Evolutionary conservation across 2,329 filamentous ascomycete genomes (phyloP).

Genomic region (Apiospora malaysiana): DNA sequence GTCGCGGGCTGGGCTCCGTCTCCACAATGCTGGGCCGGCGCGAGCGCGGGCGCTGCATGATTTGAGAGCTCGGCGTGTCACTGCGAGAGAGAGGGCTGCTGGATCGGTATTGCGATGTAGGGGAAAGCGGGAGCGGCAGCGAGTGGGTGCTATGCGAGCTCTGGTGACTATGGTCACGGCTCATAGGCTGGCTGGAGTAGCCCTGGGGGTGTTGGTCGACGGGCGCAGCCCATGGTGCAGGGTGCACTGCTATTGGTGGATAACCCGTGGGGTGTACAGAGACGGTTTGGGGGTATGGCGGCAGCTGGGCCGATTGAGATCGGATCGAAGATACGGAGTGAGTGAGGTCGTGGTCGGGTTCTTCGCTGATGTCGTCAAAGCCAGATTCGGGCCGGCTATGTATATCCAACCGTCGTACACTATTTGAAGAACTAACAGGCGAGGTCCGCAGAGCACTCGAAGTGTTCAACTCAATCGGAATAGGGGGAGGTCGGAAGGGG

Average conservation of each 20-base stretch:
- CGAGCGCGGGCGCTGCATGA: slow-evolving; percentile 35
- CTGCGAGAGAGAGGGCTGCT: slow-evolving; percentile 24
- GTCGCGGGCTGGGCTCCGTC: slow-evolving; percentile 50
- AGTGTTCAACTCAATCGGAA: slow-evolving; percentile 27
- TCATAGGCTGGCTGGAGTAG: slow-evolving; percentile 58
- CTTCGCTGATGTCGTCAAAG: slow-evolving; percentile 22
- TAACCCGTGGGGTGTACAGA: slow-evolving; percentile 29
- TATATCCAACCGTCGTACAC: slow-evolving; percentile 5
- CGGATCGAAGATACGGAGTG: slow-evolving; percentile 32
- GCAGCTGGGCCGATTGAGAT: slow-evolving; percentile 24
- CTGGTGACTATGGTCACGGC: slow-evolving; percentile 50
- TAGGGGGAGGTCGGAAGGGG: slow-evolving; percentile 38
- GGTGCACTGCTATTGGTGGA: slow-evolving; percentile 31
- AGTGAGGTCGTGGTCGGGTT: slow-evolving; percentile 26
- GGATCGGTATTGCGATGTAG: slow-evolving; percentile 18
- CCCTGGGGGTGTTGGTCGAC: slow-evolving; percentile 38
- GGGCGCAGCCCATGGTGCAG: slow-evolving; percentile 32
- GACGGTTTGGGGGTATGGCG: slow-evolving; percentile 34
- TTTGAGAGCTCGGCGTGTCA: slow-evolving; percentile 34
- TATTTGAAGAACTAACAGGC: background rate
- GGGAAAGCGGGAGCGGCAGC: slow-evolving; percentile 21
- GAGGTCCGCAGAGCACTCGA: slow-evolving; percentile 3
- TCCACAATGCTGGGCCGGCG: slow-evolving; percentile 48
- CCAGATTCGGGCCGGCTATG: slow-evolving; percentile 24
- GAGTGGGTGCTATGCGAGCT: slow-evolving; percentile 37